phyloP scores from a whole-genome alignment of 805 yeast genomes.

The Candida vaughaniae region DNA sequence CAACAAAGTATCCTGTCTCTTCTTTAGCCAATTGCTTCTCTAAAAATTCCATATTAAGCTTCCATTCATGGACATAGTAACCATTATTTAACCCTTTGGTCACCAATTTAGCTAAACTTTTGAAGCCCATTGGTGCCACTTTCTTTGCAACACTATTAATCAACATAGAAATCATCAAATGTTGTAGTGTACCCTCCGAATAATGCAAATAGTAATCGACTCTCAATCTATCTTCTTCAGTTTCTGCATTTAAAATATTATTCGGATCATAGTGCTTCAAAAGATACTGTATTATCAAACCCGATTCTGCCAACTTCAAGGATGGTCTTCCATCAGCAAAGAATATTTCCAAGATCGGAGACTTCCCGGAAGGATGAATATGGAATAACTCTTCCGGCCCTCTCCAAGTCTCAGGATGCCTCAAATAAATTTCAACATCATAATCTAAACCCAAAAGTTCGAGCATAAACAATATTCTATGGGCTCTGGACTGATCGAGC shows the following conservation, averaged over 20 bases:
- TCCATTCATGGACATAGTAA: conserved; percentile 50
- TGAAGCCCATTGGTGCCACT: conserved; percentile 48
- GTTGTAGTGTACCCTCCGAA: conserved; percentile 62
- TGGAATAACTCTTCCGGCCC: conserved; percentile 47
- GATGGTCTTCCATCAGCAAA: conserved; percentile 36
- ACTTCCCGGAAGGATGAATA: conserved; percentile 62
- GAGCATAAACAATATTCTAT: conserved; percentile 62
- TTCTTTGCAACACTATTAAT: conserved; percentile 41
- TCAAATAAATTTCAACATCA: conserved; percentile 50
- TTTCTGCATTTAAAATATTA: conserved; percentile 22
- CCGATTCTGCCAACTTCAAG: conserved; percentile 36
- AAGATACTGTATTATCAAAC: conserved; percentile 39
- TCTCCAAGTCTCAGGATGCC: conserved; percentile 46
- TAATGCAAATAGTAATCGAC: conserved; percentile 57
- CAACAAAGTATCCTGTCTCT: conserved; percentile 39
- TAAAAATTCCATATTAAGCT: conserved; percentile 28
- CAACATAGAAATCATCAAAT: conserved; percentile 38
- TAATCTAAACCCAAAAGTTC: conserved; percentile 59
- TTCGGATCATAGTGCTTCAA: conserved; percentile 33
- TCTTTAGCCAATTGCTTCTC: conserved; percentile 22
- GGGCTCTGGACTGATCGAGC: conserved; percentile 58
- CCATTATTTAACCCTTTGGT: conserved; percentile 46
- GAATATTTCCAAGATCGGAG: conserved; percentile 54
- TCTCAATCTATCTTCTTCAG: conserved; percentile 38
- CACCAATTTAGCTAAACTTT: conserved; percentile 42